Evolutionary conservation across 306 rosid species (phyloP).

Genomic region (Begonia fuchsioides): DNA sequence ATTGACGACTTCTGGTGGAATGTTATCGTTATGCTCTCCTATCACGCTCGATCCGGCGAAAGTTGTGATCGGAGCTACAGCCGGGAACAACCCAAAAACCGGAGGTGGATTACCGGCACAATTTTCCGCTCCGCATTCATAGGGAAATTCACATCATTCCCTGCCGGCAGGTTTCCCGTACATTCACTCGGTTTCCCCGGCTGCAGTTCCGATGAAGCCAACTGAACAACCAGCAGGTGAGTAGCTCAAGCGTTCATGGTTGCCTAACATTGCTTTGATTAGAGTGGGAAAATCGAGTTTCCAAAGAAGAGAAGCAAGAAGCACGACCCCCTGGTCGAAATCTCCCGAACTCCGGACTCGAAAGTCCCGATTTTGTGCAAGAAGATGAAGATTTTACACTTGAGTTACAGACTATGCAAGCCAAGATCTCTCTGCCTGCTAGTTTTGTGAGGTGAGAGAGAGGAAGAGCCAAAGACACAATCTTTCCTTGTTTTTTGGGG

Average conservation of each 20-base stretch:
- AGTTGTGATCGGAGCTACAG: conserved; percentile 16
- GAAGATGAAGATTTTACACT: too few relatives aligned
- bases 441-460: too few relatives aligned
- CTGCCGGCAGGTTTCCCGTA: conserved; percentile 46
- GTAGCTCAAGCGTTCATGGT: conserved; percentile 25
- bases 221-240: conserved; percentile 97
- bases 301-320: too few relatives aligned
- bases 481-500: too few relatives aligned
- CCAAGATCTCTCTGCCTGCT: too few relatives aligned
- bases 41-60: conserved; percentile 36
- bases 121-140: conserved; percentile 30
- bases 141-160: conserved; percentile 59
- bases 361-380: too few relatives aligned
- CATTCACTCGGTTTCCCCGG: conserved; percentile 31
- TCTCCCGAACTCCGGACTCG: too few relatives aligned
- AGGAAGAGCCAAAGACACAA: too few relatives aligned
- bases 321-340: too few relatives aligned
- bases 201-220: conserved; percentile 69
- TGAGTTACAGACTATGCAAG: too few relatives aligned
- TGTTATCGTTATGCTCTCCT: conserved; percentile 27
- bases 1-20: conserved; percentile 41
- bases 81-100: conserved; percentile 25
- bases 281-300: too few relatives aligned
- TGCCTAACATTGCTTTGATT: conserved; percentile 2
- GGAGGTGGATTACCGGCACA: conserved; percentile 43